These are phyloP conservation scores for Phialophora verrucosa DNA, from an alignment of 2,329 filamentous ascomycete species.

Conservation along the genomic window DNA sequence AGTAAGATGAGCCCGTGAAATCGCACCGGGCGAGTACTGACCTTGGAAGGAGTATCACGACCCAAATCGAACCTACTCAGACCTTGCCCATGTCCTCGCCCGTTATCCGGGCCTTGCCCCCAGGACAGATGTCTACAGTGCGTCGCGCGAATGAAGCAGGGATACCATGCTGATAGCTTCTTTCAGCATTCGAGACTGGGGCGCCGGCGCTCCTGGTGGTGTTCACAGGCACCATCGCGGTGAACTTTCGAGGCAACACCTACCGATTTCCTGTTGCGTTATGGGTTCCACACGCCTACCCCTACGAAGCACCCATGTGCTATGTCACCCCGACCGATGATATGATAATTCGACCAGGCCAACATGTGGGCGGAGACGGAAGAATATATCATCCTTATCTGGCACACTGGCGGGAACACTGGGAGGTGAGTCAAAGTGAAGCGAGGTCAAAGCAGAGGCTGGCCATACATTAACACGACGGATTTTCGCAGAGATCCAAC, in stretches of 20 bases:
- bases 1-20: slow-evolving; percentile 51
- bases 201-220: slow-evolving; percentile 83
- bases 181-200: slow-evolving; percentile 83
- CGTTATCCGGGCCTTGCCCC: slow-evolving; percentile 77
- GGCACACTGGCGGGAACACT: slow-evolving; percentile 84
- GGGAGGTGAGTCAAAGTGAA: slow-evolving; percentile 72
- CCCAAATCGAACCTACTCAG: slow-evolving; percentile 89
- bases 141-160: slow-evolving; percentile 42
- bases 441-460: neutral
- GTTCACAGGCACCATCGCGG: slow-evolving; percentile 86
- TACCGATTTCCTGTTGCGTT: slow-evolving; percentile 91
- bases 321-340: slow-evolving; percentile 88
- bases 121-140: slow-evolving; percentile 94
- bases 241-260: slow-evolving; percentile 82
- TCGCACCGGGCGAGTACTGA: slow-evolving; percentile 5
- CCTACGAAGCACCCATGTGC: slow-evolving; percentile 79
- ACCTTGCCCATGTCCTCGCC: slow-evolving; percentile 81
- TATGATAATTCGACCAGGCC: slow-evolving; percentile 88
- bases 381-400: slow-evolving; percentile 95
- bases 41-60: slow-evolving; percentile 83
- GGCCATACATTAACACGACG: neutral
- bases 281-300: slow-evolving; percentile 93
- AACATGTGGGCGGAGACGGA: slow-evolving; percentile 86
- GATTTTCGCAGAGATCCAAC: slow-evolving; percentile 70
- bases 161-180: slow-evolving; percentile 23